Evolutionary conservation across 2,329 filamentous ascomycete species (phyloP), one percentile per base, ranked within the genome.

Genomic region (Aureobasidium sp.): DNA sequence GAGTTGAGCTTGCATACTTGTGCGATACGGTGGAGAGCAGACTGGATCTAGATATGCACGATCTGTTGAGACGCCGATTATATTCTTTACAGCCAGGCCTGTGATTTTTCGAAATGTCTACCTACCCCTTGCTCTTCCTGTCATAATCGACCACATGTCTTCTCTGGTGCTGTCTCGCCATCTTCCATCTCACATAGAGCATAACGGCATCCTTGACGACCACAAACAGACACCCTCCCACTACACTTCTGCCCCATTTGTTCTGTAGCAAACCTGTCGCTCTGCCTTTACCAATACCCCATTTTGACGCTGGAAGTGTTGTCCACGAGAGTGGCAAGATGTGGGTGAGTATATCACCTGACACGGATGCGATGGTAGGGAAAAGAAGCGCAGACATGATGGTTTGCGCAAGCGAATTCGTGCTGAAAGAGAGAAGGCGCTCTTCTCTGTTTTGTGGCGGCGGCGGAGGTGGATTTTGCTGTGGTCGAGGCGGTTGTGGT

Each of bases 151-250:
- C 37, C 4, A 82, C 75, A 56, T 70, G 73, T 66, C 79, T 70
- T 68, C 71, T 66, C 12, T 77, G 70, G 69, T 81, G 78, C 67
- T 78, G 77, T 67, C 75, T 72, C 62, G 78, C 79, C 72, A 79
- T 77, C 69, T 73, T 77, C 78, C 79, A 82, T 55, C 77, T 60
- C 34, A 80, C 84, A 68, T 87, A 87, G 1, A 87, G 74, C 67
- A 84, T 75, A 37, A 87, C 68, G 7, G 82, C 82, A 72, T 87
- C 86, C 73, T 93, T 94, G 58, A 96, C 74, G 11, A 96, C 86
- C 17, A 97, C 87, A 69, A 93, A 96, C 22, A 96, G 76, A 71
- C 90, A 94, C 0, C 94, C 94, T 1, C 94, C 94, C 1, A 94
- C 82, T 2, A 99, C 79, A 69, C 90, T 97, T 62, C 94, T 82